Evolutionary conservation across 495 filamentous ascomycete species (phyloP), one percentile per base, ranked within the genome.

Genomic region (Hypoxylon perforatum): DNA sequence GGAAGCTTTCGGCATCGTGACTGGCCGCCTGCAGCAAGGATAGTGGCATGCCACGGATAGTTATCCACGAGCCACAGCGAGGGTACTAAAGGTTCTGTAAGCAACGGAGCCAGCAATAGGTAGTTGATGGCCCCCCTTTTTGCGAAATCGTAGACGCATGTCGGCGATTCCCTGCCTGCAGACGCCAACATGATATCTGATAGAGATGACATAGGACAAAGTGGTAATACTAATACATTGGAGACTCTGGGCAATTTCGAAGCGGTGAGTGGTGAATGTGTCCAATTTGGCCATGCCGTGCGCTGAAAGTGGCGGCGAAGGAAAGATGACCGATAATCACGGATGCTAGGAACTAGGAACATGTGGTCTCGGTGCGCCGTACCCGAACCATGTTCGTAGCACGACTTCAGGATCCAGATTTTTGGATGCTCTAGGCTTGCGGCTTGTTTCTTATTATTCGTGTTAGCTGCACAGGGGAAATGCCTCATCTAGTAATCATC

Each of bases 401-500:
- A 63, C 44, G 9, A 38, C 23, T 11, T 9, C 50, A 52, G 15
- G 53, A 28, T 50, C 57, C 47, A 62, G 52, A 67, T 56, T 50
- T 33, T 33, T 25, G 42, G 50, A 48, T 42, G 36, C 48, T 53
- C 28, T 56, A 14, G 56, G n/a, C 47, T 30, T 45, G 25, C 36
- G 47, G 23, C 33, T 45, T 47, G 14, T 44, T 56, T 48, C 12
- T 49, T 9, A 15, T 42, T 42, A 39, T 44, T 41, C 46, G 30
- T 41, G 9, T 58, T 68, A 68, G 53, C 38, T 46, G 54, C 22
- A 22, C 14, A 18, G n/a, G 28, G 46, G 66, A 69, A 69, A 69
- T 69, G 61, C 66, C 66, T 69, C 66, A 69, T 52, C 30, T 21
- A 47, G 47, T 47, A 57, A 57, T 64, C 45, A 64, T 49, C 60